Base-by-base conservation (phyloP, 495 filamentous ascomycete genomes). In the Neurospora sp. region DNA sequence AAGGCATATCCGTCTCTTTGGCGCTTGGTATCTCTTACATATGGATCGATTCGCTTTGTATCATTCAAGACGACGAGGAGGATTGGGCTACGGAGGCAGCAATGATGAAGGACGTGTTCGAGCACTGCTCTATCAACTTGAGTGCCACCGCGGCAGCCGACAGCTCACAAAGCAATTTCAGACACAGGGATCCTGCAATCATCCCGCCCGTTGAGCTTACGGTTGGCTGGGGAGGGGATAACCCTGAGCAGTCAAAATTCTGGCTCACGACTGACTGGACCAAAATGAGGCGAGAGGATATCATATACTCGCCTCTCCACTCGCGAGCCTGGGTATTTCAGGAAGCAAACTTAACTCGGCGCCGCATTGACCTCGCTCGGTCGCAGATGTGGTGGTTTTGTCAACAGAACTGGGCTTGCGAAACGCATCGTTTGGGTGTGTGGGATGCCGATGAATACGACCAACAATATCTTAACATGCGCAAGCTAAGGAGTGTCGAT, bases 191-290 rank as follows among this genome's bases (percentile, higher is more conserved):
- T 16, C 0, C 49, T 7, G 1, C 12, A 16, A 31, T 3, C 4
- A 31, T 31, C 5, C 5, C 0, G 0, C 49, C 23, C 2, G 5
- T 31, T 16, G 23, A 62, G 11, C 11, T 27, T 1, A 14, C 23
- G 0, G 0, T 27, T 4, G 31, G 8, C 4, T 7, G 0, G 2
- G 11, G 1, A 3, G 12, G 0, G 23, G 6, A 16, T 7, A 31
- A 4, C 0, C 49, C 5, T 31, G 2, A 3, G 7, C 10, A 14
- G 16, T 8, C 12, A 14, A 62, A 7, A 27, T 31, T 8, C 2
- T 16, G 49, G 20, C 12, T 62, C 1, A 5, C 20, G 12, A 31
- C 0, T 7, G 0, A 12, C 1, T 62, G 49, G 49, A 2, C 14
- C 1, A 11, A 16, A 11, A 2, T 16, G 6, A 62, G 23, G 49